Evolutionary conservation across 2,329 filamentous ascomycete genomes (phyloP), one percentile per base, ranked within the genome.

Genomic region (Alternaria sp.): DNA sequence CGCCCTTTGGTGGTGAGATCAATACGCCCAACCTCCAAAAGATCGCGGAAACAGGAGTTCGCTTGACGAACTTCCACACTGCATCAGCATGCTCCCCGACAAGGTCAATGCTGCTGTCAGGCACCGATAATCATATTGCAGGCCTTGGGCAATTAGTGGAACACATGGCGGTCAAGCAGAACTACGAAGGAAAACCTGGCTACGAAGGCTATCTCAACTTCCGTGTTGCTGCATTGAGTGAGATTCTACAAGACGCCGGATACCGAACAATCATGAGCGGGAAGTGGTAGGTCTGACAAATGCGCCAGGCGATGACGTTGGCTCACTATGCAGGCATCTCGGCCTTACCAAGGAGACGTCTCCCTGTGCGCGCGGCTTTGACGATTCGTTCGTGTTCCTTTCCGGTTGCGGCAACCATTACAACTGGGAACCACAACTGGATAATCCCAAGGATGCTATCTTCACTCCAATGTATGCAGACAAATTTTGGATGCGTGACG

Each of bases 201-300:
- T 87, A 90, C 59, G 87, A 89, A 72, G 87, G 87, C 0, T 89
- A 89, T 64, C 79, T 89, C 32, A 89, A 89, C 57, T 83, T 86
- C 60, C 79, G 82, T 2, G 87, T 89, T 2, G 87, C 81, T 1
- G 83, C 87, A 6, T 75, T 89, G 11, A 85, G 86, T 1, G 86
- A 89, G 71, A 67, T 89, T 1, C 78, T 89, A 16, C 82, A 80
- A 8, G 87, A 88, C 16, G 60, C 49, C 3, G 58, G 66, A 3
- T 65, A 67, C 34, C 25, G 52, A 3, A 67, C 64, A 8, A 36
- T 64, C n/a, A 61, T 67, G 54, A 65, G 60, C 20, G 64, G 64
- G 2, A 67, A 67, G 40, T 67, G 53, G 54, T 38, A 38, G n/a
- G 34, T 38, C 34, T 38, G 34, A n/a, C n/a, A 9, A 38, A 38